A percentile compares a stretch with the other conserved stretches of the same genome.
Evolutionary conservation across 1,284 basidiomycete species (phyloP).

Genomic region (Irpex lacteus): DNA sequence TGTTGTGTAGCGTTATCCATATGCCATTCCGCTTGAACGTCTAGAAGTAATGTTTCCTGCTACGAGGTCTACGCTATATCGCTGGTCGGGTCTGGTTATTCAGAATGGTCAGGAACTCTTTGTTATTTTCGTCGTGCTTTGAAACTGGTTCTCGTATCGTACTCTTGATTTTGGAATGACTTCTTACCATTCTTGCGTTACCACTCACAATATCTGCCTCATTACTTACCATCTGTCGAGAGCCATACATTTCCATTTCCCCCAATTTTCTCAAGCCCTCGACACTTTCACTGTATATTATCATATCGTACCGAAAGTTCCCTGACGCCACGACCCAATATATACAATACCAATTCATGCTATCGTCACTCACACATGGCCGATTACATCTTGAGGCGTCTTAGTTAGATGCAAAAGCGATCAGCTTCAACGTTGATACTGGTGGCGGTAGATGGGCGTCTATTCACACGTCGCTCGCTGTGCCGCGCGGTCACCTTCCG

Average conservation of each 20-base stretch:
- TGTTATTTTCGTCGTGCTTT: neutral
- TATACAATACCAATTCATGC: neutral
- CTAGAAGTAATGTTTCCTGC: neutral
- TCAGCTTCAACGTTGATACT: neutral
- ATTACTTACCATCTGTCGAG: neutral
- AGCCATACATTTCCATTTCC: neutral
- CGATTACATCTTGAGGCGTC: neutral
- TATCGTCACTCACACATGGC: neutral
- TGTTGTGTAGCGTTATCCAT: neutral
- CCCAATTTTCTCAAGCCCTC: neutral
- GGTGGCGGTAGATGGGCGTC: neutral
- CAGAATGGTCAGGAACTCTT: neutral
- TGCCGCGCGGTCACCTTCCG: conserved; percentile 1
- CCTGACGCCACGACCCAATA: neutral
- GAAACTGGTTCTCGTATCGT: conserved; percentile 5
- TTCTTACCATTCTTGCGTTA: neutral
- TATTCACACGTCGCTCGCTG: neutral
- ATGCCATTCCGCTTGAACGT: neutral
- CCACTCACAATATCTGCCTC: neutral
- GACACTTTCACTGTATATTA: conserved; percentile 2
- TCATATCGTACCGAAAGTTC: conserved; percentile 1
- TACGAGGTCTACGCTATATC: conserved; percentile 3
- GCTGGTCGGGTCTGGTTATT: neutral
- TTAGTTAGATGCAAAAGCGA: neutral
- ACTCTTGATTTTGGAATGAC: conserved; percentile 6